A percentile compares a stretch with the other conserved stretches of the same genome.
These are phyloP conservation scores for Candida parachauliodes DNA, from an alignment of 805 yeast genomes.

Conservation along the genomic window DNA sequence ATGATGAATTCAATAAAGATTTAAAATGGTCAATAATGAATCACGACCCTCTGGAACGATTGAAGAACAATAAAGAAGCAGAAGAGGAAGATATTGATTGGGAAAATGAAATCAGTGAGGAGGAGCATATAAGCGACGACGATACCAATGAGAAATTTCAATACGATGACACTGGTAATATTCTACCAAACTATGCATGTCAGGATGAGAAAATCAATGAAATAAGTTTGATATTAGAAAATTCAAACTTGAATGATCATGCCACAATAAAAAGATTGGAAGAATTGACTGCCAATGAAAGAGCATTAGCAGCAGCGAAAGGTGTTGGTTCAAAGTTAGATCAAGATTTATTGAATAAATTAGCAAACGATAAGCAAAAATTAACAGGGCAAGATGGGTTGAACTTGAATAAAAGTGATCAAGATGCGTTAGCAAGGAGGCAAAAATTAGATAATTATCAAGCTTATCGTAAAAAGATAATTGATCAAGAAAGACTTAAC, in stretches of 20 bases:
- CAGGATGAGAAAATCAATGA: slow-evolving; percentile 39
- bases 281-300: slow-evolving; percentile 53
- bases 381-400: slow-evolving; percentile 42
- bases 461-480: slow-evolving; percentile 54
- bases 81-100: slow-evolving; percentile 15
- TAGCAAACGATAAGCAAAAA: slow-evolving; percentile 34
- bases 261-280: slow-evolving; percentile 49
- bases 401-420: slow-evolving; percentile 42
- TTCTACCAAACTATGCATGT: slow-evolving; percentile 55
- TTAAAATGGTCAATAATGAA: slow-evolving; percentile 64
- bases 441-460: slow-evolving; percentile 56
- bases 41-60: slow-evolving; percentile 71
- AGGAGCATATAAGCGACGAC: slow-evolving; percentile 58
- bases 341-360: slow-evolving; percentile 26
- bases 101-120: slow-evolving; percentile 47
- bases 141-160: slow-evolving; percentile 56
- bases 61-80: slow-evolving; percentile 23
- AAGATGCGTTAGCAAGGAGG: slow-evolving; percentile 45
- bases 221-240: slow-evolving; percentile 32
- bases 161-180: slow-evolving; percentile 57
- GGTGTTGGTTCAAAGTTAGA: slow-evolving; percentile 37
- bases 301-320: slow-evolving; percentile 57
- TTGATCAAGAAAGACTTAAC: slow-evolving; percentile 48
- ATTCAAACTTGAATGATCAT: slow-evolving; percentile 42
- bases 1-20: slow-evolving; percentile 38